phyloP scores from a whole-genome alignment of 2,329 filamentous ascomycete genomes.

The Cladosporium austrohemisphaericum region DNA sequence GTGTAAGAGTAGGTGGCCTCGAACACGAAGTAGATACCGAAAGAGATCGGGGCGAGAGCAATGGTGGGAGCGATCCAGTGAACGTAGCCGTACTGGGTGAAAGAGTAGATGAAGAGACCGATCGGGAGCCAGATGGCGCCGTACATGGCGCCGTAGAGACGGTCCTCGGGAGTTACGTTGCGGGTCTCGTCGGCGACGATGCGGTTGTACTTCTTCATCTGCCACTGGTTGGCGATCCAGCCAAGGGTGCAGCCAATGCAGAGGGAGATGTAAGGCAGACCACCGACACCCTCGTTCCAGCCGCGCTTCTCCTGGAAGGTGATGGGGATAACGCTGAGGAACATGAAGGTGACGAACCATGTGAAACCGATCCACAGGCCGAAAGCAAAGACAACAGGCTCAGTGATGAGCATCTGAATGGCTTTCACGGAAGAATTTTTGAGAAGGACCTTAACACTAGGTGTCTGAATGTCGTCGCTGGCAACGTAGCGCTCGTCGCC shows the following conservation, averaged over 20 bases:
- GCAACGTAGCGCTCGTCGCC: constrained; percentile 42
- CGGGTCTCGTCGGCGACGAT: constrained; percentile 37
- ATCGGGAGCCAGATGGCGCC: constrained; percentile 47
- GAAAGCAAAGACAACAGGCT: constrained; percentile 49
- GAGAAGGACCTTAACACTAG: constrained; percentile 45
- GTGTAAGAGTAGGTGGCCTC: constrained; percentile 49
- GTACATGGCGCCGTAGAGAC: constrained; percentile 49
- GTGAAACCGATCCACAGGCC: constrained; percentile 52
- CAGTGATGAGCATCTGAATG: constrained; percentile 47
- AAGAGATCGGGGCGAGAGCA: constrained; percentile 48
- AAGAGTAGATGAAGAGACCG: constrained; percentile 52
- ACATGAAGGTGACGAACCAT: constrained; percentile 54
- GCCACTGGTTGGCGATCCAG: constrained; percentile 47
- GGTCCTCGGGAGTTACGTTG: constrained; percentile 42
- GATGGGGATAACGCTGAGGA: constrained; percentile 50
- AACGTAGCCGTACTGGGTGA: constrained; percentile 50
- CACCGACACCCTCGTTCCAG: constrained; percentile 49
- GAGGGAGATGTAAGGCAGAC: constrained; percentile 48
- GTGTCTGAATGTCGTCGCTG: constrained; percentile 50
- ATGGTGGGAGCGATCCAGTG: constrained; percentile 50
- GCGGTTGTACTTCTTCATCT: constrained; percentile 49
- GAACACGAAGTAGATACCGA: constrained; percentile 53
- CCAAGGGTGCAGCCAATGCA: constrained; percentile 48
- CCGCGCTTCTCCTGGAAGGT: constrained; percentile 51
- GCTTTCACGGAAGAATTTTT: constrained; percentile 52